These are phyloP conservation scores for Mycena leptocephala DNA, from an alignment of 768 basidiomycete genomes.

Conservation along the genomic window DNA sequence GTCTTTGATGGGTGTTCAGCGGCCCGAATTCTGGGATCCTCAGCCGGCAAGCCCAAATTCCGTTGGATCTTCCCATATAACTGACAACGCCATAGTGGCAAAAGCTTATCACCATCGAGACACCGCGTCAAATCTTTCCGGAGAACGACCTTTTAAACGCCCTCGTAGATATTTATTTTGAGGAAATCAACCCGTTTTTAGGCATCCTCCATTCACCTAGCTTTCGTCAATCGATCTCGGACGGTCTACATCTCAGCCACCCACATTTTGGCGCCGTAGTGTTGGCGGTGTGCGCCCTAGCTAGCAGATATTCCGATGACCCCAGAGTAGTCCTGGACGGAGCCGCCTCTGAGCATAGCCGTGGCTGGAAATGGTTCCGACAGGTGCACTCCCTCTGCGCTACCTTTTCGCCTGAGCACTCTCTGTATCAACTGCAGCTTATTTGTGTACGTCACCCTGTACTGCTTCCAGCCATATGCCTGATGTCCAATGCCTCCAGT, in stretches of 20 bases:
- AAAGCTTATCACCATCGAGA: neutral
- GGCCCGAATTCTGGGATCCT: neutral
- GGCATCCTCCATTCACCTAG: slow-evolving; percentile 80
- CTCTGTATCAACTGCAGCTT: neutral
- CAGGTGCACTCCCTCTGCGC: neutral
- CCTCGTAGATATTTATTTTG: slow-evolving; percentile 76
- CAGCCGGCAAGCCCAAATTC: neutral
- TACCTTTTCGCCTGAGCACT: neutral
- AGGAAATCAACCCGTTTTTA: slow-evolving; percentile 60
- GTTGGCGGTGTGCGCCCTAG: slow-evolving; percentile 67
- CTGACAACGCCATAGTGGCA: slow-evolving; percentile 12
- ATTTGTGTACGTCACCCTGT: neutral
- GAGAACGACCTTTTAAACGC: slow-evolving; percentile 61
- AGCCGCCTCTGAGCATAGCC: neutral
- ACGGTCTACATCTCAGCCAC: slow-evolving; percentile 66
- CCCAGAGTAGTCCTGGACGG: slow-evolving; percentile 52
- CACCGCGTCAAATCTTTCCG: slow-evolving; percentile 59
- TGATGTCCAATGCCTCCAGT: neutral
- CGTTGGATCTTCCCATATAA: too few species aligned
- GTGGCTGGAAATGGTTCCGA: slow-evolving; percentile 16
- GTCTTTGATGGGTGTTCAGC: neutral
- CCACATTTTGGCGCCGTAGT: slow-evolving; percentile 60
- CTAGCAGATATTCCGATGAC: slow-evolving; percentile 59
- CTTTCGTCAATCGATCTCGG: slow-evolving; percentile 67
- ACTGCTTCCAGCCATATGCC: neutral